Conservation (phyloP, 2,329 filamentous ascomycete species). For the Xylogone sp. region DNA sequence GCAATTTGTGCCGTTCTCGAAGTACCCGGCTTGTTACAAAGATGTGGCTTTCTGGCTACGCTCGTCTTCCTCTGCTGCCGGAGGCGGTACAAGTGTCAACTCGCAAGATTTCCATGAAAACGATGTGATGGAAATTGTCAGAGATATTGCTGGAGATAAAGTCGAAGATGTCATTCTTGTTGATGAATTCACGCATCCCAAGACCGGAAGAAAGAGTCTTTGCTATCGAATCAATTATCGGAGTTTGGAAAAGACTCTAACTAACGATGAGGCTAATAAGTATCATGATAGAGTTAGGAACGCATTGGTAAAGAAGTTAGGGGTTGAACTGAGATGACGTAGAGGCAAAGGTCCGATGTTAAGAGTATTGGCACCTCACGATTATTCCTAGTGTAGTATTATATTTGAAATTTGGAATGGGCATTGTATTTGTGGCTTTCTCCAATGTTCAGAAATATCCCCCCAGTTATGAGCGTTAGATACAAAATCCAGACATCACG, state of each 20-base stretch:
- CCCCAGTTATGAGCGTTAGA: too few relatives aligned
- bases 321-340: slow-evolving; percentile 71
- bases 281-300: slow-evolving; percentile 67
- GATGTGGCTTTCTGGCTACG: slow-evolving; percentile 93
- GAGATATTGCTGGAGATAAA: slow-evolving; percentile 74
- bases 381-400: too few relatives aligned
- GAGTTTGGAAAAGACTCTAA: slow-evolving; percentile 86
- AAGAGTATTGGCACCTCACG: too few relatives aligned
- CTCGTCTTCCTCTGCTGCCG: slow-evolving; percentile 40
- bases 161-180: slow-evolving; percentile 84
- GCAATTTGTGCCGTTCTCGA: slow-evolving; percentile 84
- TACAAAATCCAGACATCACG: too few relatives aligned
- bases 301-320: slow-evolving; percentile 65
- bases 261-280: slow-evolving; percentile 72
- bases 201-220: slow-evolving; percentile 76
- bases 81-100: slow-evolving; percentile 39
- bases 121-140: slow-evolving; percentile 93
- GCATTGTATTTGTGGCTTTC: too few relatives aligned
- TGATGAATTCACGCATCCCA: slow-evolving; percentile 86
- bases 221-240: slow-evolving; percentile 94
- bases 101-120: slow-evolving; percentile 76
- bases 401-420: too few relatives aligned
- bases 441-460: too few relatives aligned
- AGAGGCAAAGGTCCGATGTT: too few relatives aligned
- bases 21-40: slow-evolving; percentile 82